These are phyloP conservation scores for Carallia brachiata DNA, from an alignment of 345 rosid species.

Conservation along the genomic window DNA sequence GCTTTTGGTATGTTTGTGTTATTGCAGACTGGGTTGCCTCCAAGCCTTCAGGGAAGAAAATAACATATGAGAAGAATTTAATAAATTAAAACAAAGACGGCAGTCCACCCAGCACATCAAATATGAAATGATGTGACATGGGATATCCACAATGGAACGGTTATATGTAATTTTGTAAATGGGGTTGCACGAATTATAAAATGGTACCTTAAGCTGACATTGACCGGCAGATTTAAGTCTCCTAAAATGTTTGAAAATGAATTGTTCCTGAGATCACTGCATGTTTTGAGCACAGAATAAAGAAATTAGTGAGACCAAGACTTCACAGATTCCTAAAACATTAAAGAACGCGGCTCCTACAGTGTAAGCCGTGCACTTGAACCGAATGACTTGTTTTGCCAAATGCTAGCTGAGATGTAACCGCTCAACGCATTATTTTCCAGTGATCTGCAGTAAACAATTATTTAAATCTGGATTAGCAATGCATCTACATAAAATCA, in stretches of 20 bases:
- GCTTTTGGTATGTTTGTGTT: constrained; percentile 44
- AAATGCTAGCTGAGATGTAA: constrained; percentile 36
- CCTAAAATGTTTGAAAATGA: constrained; percentile 41
- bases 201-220: constrained; percentile 46
- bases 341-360: constrained; percentile 26
- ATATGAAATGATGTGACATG: no score
- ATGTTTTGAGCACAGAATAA: not conserved
- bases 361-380: constrained; percentile 25
- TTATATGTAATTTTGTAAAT: no score
- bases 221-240: constrained; percentile 42
- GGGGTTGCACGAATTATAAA: not conserved
- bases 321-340: not conserved
- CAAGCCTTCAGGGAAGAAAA: constrained; percentile 37
- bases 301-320: not conserved
- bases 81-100: not conserved
- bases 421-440: constrained; percentile 43
- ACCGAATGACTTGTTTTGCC: constrained; percentile 34
- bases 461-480: not conserved
- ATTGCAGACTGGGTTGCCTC: constrained; percentile 58
- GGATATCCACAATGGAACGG: no score
- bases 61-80: not conserved
- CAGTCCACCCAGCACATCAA: no score
- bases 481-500: not conserved
- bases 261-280: constrained; percentile 58
- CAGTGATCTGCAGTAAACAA: constrained; percentile 37